A percentile compares a stretch with the other conserved stretches of the same genome.
Conservation (phyloP, 805 yeast species). For the Cyberlindnera maclurae region DNA sequence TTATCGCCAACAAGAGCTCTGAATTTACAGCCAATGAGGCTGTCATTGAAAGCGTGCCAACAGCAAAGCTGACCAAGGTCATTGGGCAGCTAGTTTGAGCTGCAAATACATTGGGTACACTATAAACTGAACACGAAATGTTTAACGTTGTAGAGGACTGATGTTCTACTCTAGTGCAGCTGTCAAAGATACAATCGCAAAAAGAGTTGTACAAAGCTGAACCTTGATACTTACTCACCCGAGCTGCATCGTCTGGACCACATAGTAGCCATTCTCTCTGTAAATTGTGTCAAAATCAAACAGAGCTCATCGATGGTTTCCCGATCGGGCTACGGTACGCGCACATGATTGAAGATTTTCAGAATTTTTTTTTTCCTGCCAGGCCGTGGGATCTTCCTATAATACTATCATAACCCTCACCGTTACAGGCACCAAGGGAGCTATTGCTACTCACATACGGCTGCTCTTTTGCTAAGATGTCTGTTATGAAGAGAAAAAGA, state of each 20-base stretch:
- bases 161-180: too few relatives aligned
- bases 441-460: background rate
- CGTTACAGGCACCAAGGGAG: too few relatives aligned
- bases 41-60: slow-evolving; percentile 20
- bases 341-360: slow-evolving; percentile 10
- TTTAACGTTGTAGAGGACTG: too few relatives aligned
- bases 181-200: too few relatives aligned
- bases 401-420: too few relatives aligned
- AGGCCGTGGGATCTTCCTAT: too few relatives aligned
- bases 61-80: slow-evolving; percentile 20
- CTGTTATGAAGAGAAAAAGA: slow-evolving; percentile 41
- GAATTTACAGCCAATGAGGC: slow-evolving; percentile 15
- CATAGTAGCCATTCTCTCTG: background rate
- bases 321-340: slow-evolving; percentile 15
- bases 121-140: too few relatives aligned
- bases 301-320: slow-evolving; percentile 18
- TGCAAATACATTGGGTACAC: background rate
- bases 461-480: slow-evolving; percentile 9
- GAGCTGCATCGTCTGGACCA: too few relatives aligned
- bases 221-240: too few relatives aligned
- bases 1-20: slow-evolving; percentile 17
- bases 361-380: slow-evolving; percentile 14
- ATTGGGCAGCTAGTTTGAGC: slow-evolving; percentile 12
- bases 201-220: too few relatives aligned
- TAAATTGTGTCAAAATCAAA: slow-evolving; percentile 1